These are phyloP conservation scores for California macrophylla DNA, from an alignment of 441 rosid genomes.

Conservation along the genomic window DNA sequence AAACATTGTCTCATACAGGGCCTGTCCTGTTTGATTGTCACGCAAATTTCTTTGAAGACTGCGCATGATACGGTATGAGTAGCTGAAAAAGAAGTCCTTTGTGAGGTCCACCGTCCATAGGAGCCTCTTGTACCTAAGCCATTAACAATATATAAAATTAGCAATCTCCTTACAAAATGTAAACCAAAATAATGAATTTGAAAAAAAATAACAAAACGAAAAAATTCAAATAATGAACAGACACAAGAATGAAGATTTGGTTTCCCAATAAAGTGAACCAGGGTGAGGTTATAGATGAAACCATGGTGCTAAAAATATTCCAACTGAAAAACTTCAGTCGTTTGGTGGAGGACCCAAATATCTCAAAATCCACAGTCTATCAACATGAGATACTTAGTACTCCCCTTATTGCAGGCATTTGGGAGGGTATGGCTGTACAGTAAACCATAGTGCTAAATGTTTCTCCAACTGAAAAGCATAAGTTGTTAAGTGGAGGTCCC, in stretches of 20 bases:
- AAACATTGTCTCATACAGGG: conserved; percentile 82
- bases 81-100: conserved; percentile 96
- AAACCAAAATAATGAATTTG: neutral
- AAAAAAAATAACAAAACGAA: neutral
- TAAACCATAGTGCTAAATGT: too few species aligned
- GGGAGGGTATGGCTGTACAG: too few species aligned
- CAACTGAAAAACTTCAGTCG: too few species aligned
- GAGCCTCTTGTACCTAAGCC: conserved; percentile 93
- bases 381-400: too few species aligned
- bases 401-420: too few species aligned
- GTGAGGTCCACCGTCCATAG: conserved; percentile 82
- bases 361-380: too few species aligned
- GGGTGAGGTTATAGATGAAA: too few species aligned
- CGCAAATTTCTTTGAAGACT: conserved; percentile 83
- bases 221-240: neutral
- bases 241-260: neutral
- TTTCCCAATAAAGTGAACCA: too few species aligned
- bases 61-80: conserved; percentile 86
- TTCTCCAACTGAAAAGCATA: too few species aligned
- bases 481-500: too few species aligned
- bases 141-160: neutral
- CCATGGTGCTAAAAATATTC: too few species aligned
- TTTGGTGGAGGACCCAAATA: too few species aligned
- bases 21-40: conserved; percentile 55
- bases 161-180: neutral